Base-by-base conservation (phyloP, 768 basidiomycete species). In the Ephemerocybe angulata region DNA sequence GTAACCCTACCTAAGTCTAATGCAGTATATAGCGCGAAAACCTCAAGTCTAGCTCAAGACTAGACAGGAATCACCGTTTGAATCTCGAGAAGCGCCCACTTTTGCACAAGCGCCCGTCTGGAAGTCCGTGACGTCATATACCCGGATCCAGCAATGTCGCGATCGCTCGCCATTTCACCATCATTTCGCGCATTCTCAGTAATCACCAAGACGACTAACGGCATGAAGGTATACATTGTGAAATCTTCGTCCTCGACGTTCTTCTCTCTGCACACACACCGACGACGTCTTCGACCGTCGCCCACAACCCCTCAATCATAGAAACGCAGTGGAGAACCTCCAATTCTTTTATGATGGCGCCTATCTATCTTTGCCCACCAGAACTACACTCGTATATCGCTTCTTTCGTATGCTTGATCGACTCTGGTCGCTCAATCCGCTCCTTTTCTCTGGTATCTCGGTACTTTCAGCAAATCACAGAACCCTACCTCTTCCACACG, bases 361-460 rank as follows among this genome's bases (percentile, higher is more conserved):
- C 52, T 42, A 73, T 78, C 70, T 60, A 75, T 43, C 52, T 52
- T 30, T 73, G 70, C 49, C 79, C 79, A 15, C 66, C 72, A 30
- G 79, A 81, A 62, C 63, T 81, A 15, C 73, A 75, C 51, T 69
- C 73, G 3, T 72, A 75, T 54, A 78, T 81, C 50, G 76, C 68
- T 57, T 65, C 73, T 46, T 61, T 77, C 2, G 73, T 72, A 5
- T 78, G 77, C 57, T 55, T 64, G 10, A 74, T 75, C 54, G 75
- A 74, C 40, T 21, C 25, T 11, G 76, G 76, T 0, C 38, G 53
- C 15, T 69, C 75, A 0, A 70, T 72, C 40, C 68, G 66, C 33
- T 63, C 74, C 0, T 65, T 81, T 17, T 67, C 64, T 52, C 60
- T 64, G 7, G 73, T 76, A 3, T 79, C 78, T 0, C 68, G 56